phyloP scores from a whole-genome alignment of 1,284 basidiomycete species.

The Xanthoconium separans region DNA sequence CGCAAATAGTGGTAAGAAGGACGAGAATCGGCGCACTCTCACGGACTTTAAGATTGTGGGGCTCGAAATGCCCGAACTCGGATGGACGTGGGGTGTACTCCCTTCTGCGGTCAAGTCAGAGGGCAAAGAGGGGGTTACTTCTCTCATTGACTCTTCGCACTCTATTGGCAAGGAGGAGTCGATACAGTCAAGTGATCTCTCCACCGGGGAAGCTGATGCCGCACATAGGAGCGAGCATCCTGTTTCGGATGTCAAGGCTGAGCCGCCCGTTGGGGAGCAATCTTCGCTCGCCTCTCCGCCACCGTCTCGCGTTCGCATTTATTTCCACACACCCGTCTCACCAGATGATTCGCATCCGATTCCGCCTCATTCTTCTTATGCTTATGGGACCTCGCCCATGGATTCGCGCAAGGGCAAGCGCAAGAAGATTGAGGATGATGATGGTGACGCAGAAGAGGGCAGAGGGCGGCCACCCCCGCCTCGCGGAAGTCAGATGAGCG shows the following conservation, averaged over 20 bases:
- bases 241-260: slow-evolving; percentile 30
- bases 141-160: slow-evolving; percentile 29
- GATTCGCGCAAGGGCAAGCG: slow-evolving; percentile 75
- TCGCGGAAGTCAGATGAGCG: slow-evolving; percentile 37
- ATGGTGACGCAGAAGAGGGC: slow-evolving; percentile 71
- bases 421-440: slow-evolving; percentile 81
- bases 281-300: slow-evolving; percentile 44
- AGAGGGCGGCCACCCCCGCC: slow-evolving; percentile 63
- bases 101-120: slow-evolving; percentile 40
- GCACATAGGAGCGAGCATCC: slow-evolving; percentile 32
- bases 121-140: slow-evolving; percentile 35
- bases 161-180: slow-evolving; percentile 42
- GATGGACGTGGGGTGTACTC: slow-evolving; percentile 71
- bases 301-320: slow-evolving; percentile 78
- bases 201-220: slow-evolving; percentile 31
- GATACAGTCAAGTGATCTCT: slow-evolving; percentile 30
- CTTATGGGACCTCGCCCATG: slow-evolving; percentile 46
- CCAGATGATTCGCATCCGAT: slow-evolving; percentile 74
- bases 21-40: slow-evolving; percentile 81
- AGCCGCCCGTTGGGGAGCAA: slow-evolving; percentile 28
- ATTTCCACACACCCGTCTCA: slow-evolving; percentile 83
- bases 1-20: slow-evolving; percentile 63
- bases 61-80: slow-evolving; percentile 72
- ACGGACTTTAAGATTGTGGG: slow-evolving; percentile 96
- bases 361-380: slow-evolving; percentile 48